phyloP scores from a whole-genome alignment of 192 early-diverging fungal genomes.

The Mortierella alpina region DNA sequence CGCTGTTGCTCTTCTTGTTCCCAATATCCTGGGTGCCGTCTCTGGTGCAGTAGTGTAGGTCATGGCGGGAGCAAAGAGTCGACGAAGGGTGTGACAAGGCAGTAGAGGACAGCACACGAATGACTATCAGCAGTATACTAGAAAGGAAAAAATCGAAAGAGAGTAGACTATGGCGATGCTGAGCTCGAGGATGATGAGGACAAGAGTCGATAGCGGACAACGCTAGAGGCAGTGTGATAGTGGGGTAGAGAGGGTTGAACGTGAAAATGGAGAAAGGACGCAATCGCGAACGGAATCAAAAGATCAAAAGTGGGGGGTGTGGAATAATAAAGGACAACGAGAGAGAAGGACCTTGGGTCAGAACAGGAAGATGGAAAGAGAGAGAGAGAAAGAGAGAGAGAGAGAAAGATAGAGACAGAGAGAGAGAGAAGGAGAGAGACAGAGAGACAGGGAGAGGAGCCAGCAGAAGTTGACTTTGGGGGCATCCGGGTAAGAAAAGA shows the following conservation, averaged over 20 bases:
- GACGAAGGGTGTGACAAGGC: not conserved
- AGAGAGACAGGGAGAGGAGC: not conserved
- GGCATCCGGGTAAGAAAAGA: not conserved
- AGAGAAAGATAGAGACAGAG: not conserved
- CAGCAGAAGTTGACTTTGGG: not conserved
- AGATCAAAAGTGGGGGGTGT: not conserved
- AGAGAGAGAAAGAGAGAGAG: not conserved
- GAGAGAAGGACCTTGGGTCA: not conserved
- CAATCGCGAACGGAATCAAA: too few species aligned
- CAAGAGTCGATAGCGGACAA: too few species aligned
- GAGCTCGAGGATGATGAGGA: too few species aligned
- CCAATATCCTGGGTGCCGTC: too few species aligned
- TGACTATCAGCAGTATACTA: not conserved
- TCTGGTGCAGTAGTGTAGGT: not conserved
- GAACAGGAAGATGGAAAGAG: not conserved
- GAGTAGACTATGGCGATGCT: too few species aligned
- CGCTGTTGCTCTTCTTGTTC: too few species aligned
- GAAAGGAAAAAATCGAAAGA: not conserved
- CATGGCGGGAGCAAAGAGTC: not conserved
- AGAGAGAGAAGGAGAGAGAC: slow-evolving; percentile 3
- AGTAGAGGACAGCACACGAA: slow-evolving; percentile 1
- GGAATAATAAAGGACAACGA: not conserved
- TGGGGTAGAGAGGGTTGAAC: too few species aligned
- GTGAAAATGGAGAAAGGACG: too few species aligned
- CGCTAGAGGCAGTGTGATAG: too few species aligned